Evolutionary conservation across 177 flowering plant genomes (phyloP).

Genomic region (Vitis hybrid): DNA sequence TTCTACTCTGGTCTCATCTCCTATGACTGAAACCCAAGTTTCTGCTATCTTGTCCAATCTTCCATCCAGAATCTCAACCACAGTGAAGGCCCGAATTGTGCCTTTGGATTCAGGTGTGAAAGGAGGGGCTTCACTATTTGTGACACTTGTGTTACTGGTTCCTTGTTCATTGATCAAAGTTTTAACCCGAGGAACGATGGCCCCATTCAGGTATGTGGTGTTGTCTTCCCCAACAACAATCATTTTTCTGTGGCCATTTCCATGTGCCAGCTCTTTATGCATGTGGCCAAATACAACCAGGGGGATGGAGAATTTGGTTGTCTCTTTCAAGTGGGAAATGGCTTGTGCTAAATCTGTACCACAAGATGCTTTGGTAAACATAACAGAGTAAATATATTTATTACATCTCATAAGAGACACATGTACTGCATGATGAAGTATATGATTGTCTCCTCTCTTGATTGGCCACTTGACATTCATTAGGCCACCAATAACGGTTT

Average conservation of each 20-base stretch:
- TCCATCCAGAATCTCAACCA: conserved; percentile 56
- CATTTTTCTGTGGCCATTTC: conserved; percentile 69
- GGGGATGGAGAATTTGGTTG: conserved; percentile 40
- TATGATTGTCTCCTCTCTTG: neutral
- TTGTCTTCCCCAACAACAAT: conserved; percentile 53
- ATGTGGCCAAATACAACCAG: conserved; percentile 91
- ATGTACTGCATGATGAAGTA: neutral
- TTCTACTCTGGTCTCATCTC: conserved; percentile 35
- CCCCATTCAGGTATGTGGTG: conserved; percentile 75
- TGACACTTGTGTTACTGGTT: conserved; percentile 15
- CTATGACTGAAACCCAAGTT: conserved; percentile 72
- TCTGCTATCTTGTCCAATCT: conserved; percentile 56
- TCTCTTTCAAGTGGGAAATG: conserved; percentile 52
- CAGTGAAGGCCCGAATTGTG: conserved; percentile 64
- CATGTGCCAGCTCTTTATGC: conserved; percentile 76
- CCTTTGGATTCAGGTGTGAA: conserved; percentile 20
- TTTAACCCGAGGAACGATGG: conserved; percentile 77
- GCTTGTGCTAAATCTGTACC: conserved; percentile 76
- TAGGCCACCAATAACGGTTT: neutral
- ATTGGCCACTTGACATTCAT: neutral
- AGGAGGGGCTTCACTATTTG: conserved; percentile 9
- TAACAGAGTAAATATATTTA: neutral
- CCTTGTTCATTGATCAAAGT: conserved; percentile 19
- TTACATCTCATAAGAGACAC: neutral
- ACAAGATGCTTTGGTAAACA: conserved; percentile 12